phyloP scores from a whole-genome alignment of 2,329 filamentous ascomycete species.

The Cordyceps tenuipes region DNA sequence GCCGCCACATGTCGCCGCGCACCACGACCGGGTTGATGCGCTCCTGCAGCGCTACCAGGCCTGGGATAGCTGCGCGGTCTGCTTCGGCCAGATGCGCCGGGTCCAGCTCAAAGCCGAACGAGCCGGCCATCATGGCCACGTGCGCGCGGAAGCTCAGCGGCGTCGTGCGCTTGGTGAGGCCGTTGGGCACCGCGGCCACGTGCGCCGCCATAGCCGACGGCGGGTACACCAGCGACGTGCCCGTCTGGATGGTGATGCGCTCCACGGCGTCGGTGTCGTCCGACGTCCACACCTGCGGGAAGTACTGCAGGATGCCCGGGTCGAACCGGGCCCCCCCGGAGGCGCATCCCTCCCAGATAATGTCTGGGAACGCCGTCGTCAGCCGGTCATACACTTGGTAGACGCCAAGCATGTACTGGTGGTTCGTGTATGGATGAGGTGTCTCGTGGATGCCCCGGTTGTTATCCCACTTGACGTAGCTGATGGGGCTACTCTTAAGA shows the following conservation, averaged over 20 bases:
- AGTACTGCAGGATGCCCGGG: slow-evolving; percentile 54
- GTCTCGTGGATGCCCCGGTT: slow-evolving; percentile 57
- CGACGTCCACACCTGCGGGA: slow-evolving; percentile 57
- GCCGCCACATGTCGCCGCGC: slow-evolving; percentile 49
- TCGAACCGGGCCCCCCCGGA: slow-evolving; percentile 59
- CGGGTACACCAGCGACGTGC: slow-evolving; percentile 55
- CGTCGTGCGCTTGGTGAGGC: slow-evolving; percentile 44
- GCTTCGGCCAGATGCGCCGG: slow-evolving; percentile 41
- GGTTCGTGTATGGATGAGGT: slow-evolving; percentile 42
- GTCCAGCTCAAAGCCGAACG: slow-evolving; percentile 57
- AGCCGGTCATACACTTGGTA: slow-evolving; percentile 54
- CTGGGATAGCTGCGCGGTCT: slow-evolving; percentile 46
- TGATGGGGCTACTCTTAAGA: slow-evolving; percentile 43
- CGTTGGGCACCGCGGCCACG: slow-evolving; percentile 52
- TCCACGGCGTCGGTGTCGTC: slow-evolving; percentile 57
- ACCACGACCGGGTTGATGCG: slow-evolving; percentile 52
- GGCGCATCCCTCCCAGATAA: slow-evolving; percentile 59
- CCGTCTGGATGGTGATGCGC: slow-evolving; percentile 54
- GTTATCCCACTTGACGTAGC: slow-evolving; percentile 62
- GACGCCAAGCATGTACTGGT: slow-evolving; percentile 55
- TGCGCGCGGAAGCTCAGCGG: slow-evolving; percentile 54
- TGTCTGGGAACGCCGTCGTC: slow-evolving; percentile 49
- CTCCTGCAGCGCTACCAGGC: slow-evolving; percentile 44
- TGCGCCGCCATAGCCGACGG: slow-evolving; percentile 58
- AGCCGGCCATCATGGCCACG: slow-evolving; percentile 61